Conservation (phyloP, 1,139 yeast genomes). For the Nakaseomyces nivariensis region DNA sequence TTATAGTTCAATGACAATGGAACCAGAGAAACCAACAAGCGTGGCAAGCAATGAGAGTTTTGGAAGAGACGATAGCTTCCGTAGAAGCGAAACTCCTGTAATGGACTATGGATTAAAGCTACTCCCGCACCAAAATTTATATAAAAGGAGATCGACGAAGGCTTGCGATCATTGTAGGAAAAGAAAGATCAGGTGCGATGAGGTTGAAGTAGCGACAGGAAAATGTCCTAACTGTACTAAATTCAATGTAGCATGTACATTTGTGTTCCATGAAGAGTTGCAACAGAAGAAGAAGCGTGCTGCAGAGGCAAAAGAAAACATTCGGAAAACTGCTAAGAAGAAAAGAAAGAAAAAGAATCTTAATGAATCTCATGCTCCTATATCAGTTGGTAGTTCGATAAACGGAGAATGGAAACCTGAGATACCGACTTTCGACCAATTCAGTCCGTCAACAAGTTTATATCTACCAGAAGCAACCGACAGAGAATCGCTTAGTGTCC, state of each 20-base stretch:
- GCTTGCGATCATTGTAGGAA: constrained; percentile 32
- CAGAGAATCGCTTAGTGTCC: background rate
- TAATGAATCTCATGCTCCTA: background rate
- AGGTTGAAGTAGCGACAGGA: constrained; percentile 13
- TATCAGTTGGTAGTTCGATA: background rate
- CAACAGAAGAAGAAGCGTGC: constrained; percentile 1
- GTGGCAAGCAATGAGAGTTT: background rate
- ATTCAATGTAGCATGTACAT: constrained; percentile 18
- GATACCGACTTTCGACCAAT: background rate
- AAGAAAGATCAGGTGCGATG: constrained; percentile 30
- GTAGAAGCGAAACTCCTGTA: background rate
- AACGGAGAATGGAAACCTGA: background rate
- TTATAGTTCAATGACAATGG: too few relatives aligned
- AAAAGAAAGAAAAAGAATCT: background rate
- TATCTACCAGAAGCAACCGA: background rate
- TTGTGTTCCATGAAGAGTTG: constrained; percentile 5
- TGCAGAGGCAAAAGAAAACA: background rate
- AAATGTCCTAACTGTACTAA: constrained; percentile 25
- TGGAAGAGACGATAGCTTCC: background rate
- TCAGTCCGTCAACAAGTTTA: background rate
- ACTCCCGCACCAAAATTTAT: background rate
- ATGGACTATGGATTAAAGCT: background rate
- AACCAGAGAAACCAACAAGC: too few relatives aligned
- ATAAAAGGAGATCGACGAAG: constrained; percentile 23
- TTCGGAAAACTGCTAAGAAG: background rate